These are phyloP conservation scores for Debaryomyces fabryi DNA, from an alignment of 1,139 yeast genomes.

Conservation along the genomic window DNA sequence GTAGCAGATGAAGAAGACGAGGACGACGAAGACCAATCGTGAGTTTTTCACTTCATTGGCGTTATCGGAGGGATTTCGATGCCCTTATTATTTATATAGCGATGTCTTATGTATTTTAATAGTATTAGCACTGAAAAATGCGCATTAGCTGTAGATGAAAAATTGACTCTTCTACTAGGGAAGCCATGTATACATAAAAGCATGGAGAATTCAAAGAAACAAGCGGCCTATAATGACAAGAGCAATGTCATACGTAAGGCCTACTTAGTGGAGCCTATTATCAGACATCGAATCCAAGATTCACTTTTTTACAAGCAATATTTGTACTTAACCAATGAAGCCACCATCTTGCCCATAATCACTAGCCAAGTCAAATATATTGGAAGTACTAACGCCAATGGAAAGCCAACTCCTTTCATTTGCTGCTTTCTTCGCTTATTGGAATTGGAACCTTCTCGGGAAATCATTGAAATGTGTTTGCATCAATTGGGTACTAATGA, in stretches of 20 bases:
- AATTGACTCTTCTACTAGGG: not conserved
- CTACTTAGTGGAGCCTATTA: slow-evolving; percentile 62
- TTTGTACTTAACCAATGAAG: slow-evolving; percentile 61
- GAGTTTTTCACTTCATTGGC: not conserved
- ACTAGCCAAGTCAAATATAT: slow-evolving; percentile 43
- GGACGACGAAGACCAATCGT: slow-evolving; percentile 12
- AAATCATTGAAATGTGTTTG: slow-evolving; percentile 54
- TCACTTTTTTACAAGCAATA: slow-evolving; percentile 69
- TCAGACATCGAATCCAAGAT: slow-evolving; percentile 68
- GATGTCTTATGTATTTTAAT: not conserved
- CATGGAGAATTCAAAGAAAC: slow-evolving; percentile 13
- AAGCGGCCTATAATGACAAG: slow-evolving; percentile 29
- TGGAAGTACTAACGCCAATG: slow-evolving; percentile 53
- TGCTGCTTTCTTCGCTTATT: slow-evolving; percentile 63
- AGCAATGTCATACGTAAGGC: slow-evolving; percentile 48
- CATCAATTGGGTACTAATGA: slow-evolving; percentile 45
- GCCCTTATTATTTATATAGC: not conserved
- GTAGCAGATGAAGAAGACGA: slow-evolving; percentile 36
- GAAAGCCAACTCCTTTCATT: slow-evolving; percentile 64
- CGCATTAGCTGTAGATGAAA: slow-evolving; percentile 4
- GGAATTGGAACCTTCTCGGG: slow-evolving; percentile 61
- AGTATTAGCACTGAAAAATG: not conserved
- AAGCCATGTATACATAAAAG: not conserved
- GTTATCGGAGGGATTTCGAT: not conserved
- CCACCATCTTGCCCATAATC: slow-evolving; percentile 42